Base-by-base conservation (phyloP, 2,329 filamentous ascomycete genomes). In the Alternaria panax region DNA sequence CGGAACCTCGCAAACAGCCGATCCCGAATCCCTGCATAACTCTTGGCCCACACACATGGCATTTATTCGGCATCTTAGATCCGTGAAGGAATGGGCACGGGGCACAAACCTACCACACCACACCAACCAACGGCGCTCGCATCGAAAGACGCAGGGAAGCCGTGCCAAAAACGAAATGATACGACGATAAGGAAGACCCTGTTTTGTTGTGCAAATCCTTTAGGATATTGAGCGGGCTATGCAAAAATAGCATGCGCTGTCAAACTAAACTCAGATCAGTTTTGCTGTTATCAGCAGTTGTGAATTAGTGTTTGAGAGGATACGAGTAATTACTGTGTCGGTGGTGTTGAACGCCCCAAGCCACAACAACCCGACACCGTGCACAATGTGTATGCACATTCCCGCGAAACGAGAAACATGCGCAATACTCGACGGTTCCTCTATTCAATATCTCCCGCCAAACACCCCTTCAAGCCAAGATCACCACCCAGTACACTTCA, bases 61-160 rank as follows among this genome's bases (percentile, higher is more conserved):
- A 59, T 55, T 59, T 40, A 36, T 50, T 55, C 56, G 56, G 56
- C 56, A 59, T 46, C 56, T 41, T 30, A 20, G 43, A 55, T 48
- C 56, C 56, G 56, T 43, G 22, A 45, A 54, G 43, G 56, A 47
- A 32, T n/a, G 25, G 36, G 51, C 36, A 40, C 43, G 36, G 53
- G 45, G 25, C 36, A 32, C 51, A 30, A 34, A n/a, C 14, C 30
- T 48, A 48, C 45, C 47, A 45, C 45, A 58, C 34, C 43, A 53
- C 43, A 47, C 51, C 52, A 45, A 42, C 34, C 28, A 48, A 34
- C 45, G 45, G 45, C 45, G 16, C 28, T 36, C 30, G 28, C 32
- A 48, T 48, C 45, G 24, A 48, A 48, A 48, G 30, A 48, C 45
- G 45, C 45, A 48, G 45, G 45, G 45, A 48, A 48, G 45, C 45